phyloP scores from a whole-genome alignment of 148 eudicot genomes.

The Chenopodium album region DNA sequence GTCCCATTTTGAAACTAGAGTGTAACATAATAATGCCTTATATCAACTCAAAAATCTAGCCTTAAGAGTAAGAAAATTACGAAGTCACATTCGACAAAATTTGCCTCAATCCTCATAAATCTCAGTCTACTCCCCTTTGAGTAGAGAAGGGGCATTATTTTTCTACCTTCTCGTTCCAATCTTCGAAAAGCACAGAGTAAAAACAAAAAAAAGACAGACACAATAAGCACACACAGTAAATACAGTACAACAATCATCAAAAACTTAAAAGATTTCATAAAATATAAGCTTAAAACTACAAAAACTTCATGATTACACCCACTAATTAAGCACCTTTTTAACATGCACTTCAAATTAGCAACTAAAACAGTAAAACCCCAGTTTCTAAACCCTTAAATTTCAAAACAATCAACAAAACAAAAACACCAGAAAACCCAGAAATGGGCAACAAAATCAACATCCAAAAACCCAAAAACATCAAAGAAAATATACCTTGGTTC shows the following conservation, averaged over 20 bases:
- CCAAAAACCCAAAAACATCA: background rate
- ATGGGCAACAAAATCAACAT: background rate
- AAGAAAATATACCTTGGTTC: constrained; percentile 55
- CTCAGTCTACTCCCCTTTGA: background rate
- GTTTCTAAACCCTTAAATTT: background rate
- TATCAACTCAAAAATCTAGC: background rate
- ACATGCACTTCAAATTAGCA: background rate
- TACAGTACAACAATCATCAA: constrained; percentile 8
- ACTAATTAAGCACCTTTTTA: background rate
- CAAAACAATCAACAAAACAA: background rate
- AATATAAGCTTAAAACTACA: background rate
- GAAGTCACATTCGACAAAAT: background rate
- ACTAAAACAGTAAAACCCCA: background rate
- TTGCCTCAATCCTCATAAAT: background rate
- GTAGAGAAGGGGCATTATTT: background rate
- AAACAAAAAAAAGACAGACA: background rate
- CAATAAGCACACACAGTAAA: constrained; percentile 8
- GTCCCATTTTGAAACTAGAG: background rate
- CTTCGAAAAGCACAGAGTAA: background rate
- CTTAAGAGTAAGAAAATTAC: background rate
- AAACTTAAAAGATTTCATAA: background rate
- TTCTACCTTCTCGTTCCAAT: background rate
- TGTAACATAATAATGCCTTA: background rate
- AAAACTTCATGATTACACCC: background rate
- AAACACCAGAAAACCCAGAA: background rate